phyloP scores from a whole-genome alignment of 179 eudicot species.

The Patellifolia procumbens region DNA sequence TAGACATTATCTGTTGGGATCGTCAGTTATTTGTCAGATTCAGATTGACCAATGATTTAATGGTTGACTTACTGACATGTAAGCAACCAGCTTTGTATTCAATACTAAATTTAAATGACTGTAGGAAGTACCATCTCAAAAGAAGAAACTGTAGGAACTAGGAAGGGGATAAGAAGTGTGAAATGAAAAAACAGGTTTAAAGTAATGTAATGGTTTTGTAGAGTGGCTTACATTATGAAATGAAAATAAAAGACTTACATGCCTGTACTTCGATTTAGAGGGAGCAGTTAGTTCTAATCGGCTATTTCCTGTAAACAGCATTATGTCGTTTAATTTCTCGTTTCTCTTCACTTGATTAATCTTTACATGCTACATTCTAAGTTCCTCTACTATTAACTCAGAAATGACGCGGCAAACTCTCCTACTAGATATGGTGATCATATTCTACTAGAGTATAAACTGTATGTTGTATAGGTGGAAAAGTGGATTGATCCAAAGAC shows the following conservation, averaged over 20 bases:
- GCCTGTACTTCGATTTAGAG: neutral
- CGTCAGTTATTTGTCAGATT: too few species aligned
- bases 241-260: neutral
- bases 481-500: conserved; percentile 79
- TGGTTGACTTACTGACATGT: neutral
- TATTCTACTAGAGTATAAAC: conserved; percentile 10
- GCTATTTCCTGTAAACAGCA: neutral
- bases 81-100: too few species aligned
- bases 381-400: neutral
- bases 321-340: neutral
- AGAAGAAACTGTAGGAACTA: too few species aligned
- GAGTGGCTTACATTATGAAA: neutral
- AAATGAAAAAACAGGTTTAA: neutral
- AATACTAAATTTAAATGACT: neutral
- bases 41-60: too few species aligned
- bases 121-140: too few species aligned
- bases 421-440: neutral
- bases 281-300: neutral
- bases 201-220: neutral
- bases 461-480: conserved; percentile 56
- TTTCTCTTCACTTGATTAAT: conserved; percentile 6
- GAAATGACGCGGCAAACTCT: neutral
- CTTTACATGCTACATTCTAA: neutral
- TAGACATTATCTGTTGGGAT: neutral
- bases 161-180: neutral